A percentile compares a stretch with the other conserved stretches of the same genome.
These are phyloP conservation scores for Cutaneotrichosporon sp. DNA, from an alignment of 1,284 basidiomycete species.

Conservation along the genomic window DNA sequence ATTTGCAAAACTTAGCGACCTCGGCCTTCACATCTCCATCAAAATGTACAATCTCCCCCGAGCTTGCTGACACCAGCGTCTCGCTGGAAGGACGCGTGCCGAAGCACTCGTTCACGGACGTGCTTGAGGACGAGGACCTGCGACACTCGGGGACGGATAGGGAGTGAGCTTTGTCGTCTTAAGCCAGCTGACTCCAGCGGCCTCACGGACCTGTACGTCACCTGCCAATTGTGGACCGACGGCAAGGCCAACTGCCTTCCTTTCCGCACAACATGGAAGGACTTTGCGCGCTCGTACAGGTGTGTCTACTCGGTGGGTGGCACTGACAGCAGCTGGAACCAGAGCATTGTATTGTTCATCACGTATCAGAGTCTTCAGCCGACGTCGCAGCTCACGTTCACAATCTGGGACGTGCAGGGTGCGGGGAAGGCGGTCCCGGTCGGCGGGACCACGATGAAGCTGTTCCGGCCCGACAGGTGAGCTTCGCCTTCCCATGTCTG, in stretches of 20 bases:
- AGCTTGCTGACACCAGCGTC: constrained; percentile 58
- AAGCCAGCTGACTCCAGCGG: constrained; percentile 56
- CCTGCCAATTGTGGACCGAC: constrained; percentile 84
- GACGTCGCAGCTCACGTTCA: constrained; percentile 84
- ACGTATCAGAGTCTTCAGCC: constrained; percentile 87
- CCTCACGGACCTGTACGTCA: constrained; percentile 87
- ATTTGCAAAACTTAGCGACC: constrained; percentile 80
- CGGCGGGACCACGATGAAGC: constrained; percentile 81
- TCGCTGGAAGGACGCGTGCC: constrained; percentile 78
- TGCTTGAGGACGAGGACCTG: constrained; percentile 73
- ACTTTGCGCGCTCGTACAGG: constrained; percentile 81
- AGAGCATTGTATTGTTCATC: constrained; percentile 86
- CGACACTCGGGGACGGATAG: constrained; percentile 75
- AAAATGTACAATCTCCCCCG: constrained; percentile 63
- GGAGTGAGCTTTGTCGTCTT: constrained; percentile 58
- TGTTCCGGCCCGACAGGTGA: constrained; percentile 89
- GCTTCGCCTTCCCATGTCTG: constrained; percentile 22
- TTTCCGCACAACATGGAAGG: constrained; percentile 86
- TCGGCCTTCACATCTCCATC: constrained; percentile 80
- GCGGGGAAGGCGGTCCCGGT: constrained; percentile 71
- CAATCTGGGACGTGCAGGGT: constrained; percentile 89
- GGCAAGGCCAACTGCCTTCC: constrained; percentile 89
- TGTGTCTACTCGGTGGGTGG: constrained; percentile 42
- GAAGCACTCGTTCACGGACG: constrained; percentile 64
- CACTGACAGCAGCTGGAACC: constrained; percentile 73